These are phyloP conservation scores for Papilionanthe hybrid DNA, from an alignment of 116 monocot genomes.

Conservation along the genomic window DNA sequence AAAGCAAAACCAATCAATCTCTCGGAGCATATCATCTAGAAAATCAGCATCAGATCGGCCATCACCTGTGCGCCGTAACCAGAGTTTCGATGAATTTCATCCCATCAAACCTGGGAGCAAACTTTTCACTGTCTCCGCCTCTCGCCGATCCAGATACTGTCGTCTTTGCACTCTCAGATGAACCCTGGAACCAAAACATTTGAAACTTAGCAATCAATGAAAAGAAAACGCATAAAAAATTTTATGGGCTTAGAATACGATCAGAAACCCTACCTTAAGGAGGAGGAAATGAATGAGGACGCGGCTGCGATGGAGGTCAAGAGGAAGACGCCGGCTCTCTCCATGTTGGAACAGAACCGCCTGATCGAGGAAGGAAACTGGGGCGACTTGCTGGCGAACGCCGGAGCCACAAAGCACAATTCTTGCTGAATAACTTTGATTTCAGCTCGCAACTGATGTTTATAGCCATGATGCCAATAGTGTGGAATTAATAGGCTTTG, in stretches of 20 bases:
- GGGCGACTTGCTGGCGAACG: background rate
- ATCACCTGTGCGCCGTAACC: conserved; percentile 41
- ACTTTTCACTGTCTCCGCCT: background rate
- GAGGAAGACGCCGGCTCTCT: conserved; percentile 14
- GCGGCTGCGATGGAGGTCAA: conserved; percentile 8
- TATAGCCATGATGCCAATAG: background rate
- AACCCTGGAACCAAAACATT: background rate
- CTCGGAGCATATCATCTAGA: background rate
- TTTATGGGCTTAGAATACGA: background rate
- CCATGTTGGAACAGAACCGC: conserved; percentile 2
- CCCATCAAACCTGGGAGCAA: conserved; percentile 41
- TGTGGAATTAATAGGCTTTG: conserved; percentile 2
- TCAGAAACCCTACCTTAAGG: background rate
- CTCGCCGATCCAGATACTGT: conserved; percentile 13
- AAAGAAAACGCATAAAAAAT: background rate
- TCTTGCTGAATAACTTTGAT: background rate
- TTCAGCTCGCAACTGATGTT: background rate
- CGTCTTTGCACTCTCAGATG: background rate
- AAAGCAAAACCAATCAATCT: background rate
- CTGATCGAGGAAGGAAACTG: background rate
- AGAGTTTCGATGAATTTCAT: conserved; percentile 41
- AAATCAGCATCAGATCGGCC: background rate
- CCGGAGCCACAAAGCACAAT: no score
- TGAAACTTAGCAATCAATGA: background rate
- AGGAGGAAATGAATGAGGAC: background rate